Base-by-base conservation (phyloP, 179 eudicot genomes). In the Sideroxylon spinosum region DNA sequence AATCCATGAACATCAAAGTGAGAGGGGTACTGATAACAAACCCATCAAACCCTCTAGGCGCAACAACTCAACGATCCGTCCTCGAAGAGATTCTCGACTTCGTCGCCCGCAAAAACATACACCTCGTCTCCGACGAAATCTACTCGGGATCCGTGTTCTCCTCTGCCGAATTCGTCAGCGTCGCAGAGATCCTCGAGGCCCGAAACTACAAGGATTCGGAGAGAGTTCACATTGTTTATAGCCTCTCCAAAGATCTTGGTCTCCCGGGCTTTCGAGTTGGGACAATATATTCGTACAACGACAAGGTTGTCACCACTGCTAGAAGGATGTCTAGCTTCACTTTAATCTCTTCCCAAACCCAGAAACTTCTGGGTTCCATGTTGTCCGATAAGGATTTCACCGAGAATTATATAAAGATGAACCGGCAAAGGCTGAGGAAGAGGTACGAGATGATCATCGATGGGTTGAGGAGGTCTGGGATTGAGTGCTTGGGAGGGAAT, bases 191-290 rank as follows among this genome's bases (percentile, higher is more conserved):
- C 6, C 89, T 93, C 7, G 85, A 87, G 52, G 70, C 84, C 0
- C 72, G 92, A 44, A 62, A 84, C 62, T 83, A 79, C 85, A 78
- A n/a, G 71, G 94, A 88, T 16, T 32, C 91, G 0, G 97, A 93
- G 9, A 79, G 94, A 26, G 90, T 88, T 37, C 98, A 93, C 86
- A 88, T 93, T 26, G 97, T 91, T 10, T 93, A 93, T 53, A 90
- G 97, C 55, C 86, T 91, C 0, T 93, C 98, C 1, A 93, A 93
- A 50, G 98, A 93, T 62, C 84, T 93, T 0, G 96, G 93, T 69
- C 85, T 93, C 9, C 98, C 97, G 0, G 97, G 98, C 7, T 93
- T 93, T 59, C 61, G 97, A n/a, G 92, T 93, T 3, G 98, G 89
- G 4, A 84, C 93, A 0, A 85, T 93, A 0, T 91, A 91, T 44